These are phyloP conservation scores for Moniliella sp. DNA, from an alignment of 1,284 basidiomycete genomes.

Conservation along the genomic window DNA sequence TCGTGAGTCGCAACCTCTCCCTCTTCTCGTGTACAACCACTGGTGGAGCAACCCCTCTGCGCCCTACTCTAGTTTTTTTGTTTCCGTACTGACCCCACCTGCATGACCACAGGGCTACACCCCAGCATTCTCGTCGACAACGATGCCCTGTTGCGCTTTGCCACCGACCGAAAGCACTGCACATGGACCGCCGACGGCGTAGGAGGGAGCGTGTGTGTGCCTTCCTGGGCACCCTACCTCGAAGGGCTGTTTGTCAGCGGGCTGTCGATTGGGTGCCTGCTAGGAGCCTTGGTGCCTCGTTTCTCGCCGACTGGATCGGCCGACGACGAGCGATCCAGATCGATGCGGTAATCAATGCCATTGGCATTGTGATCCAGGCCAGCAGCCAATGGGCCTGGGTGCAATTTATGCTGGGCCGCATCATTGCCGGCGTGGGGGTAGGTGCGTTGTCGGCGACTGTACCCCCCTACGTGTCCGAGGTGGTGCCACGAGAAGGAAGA, in stretches of 20 bases:
- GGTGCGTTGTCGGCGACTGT: constrained; percentile 46
- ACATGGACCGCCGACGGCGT: no score
- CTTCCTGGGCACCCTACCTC: constrained; percentile 34
- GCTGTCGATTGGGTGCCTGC: constrained; percentile 37
- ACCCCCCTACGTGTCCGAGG: constrained; percentile 54
- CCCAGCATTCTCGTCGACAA: constrained; percentile 53
- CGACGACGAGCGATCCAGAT: constrained; percentile 49
- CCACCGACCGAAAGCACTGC: no score
- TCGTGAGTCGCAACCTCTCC: no score
- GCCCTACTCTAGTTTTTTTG: no score
- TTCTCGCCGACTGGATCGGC: constrained; percentile 46
- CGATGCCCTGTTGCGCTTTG: constrained; percentile 50
- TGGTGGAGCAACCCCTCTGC: no score
- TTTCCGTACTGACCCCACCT: no score
- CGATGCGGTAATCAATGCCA: constrained; percentile 47
- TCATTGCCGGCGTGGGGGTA: constrained; percentile 40
- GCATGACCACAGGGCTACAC: constrained; percentile 58
- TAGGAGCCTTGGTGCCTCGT: constrained; percentile 28
- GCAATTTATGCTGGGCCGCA: constrained; percentile 43
- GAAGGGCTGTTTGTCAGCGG: constrained; percentile 48
- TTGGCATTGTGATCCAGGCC: constrained; percentile 47
- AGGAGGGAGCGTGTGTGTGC: constrained; percentile 36
- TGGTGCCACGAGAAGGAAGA: constrained; percentile 53
- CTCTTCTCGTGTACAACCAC: no score
- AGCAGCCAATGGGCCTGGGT: constrained; percentile 28